Evolutionary conservation across 768 basidiomycete species (phyloP).

Genomic region (Trametes cinnabarina): DNA sequence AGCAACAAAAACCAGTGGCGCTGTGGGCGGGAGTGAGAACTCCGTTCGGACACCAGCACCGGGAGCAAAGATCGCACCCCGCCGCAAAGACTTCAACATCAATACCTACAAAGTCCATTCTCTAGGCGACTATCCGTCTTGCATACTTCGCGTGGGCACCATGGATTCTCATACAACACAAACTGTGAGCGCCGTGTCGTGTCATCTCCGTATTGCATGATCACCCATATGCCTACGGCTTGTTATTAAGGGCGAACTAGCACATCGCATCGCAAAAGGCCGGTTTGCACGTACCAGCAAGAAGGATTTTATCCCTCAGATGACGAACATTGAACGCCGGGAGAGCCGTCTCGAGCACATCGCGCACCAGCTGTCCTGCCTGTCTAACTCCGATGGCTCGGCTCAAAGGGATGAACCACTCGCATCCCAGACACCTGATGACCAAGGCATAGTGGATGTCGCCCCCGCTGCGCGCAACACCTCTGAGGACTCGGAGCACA

Average conservation of each 20-base stretch:
- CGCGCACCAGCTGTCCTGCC: background rate
- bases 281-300: background rate
- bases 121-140: slow-evolving; percentile 18
- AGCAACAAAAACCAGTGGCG: background rate
- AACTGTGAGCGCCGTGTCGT: slow-evolving; percentile 13
- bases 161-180: slow-evolving; percentile 26
- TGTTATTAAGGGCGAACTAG: background rate
- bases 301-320: background rate
- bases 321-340: background rate
- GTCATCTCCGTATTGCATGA: background rate
- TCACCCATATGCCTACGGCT: background rate
- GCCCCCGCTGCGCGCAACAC: background rate
- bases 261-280: background rate
- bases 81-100: slow-evolving; percentile 16
- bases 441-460: no score
- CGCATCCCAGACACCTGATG: background rate
- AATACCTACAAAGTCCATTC: slow-evolving; percentile 30
- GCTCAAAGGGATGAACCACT: background rate
- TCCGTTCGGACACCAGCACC: background rate
- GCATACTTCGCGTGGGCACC: slow-evolving; percentile 21
- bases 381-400: background rate
- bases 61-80: background rate
- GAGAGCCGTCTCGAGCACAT: background rate
- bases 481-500: background rate
- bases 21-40: background rate